These are phyloP conservation scores for Cinchona pubescens DNA, from an alignment of 257 asterid genomes.

Conservation along the genomic window DNA sequence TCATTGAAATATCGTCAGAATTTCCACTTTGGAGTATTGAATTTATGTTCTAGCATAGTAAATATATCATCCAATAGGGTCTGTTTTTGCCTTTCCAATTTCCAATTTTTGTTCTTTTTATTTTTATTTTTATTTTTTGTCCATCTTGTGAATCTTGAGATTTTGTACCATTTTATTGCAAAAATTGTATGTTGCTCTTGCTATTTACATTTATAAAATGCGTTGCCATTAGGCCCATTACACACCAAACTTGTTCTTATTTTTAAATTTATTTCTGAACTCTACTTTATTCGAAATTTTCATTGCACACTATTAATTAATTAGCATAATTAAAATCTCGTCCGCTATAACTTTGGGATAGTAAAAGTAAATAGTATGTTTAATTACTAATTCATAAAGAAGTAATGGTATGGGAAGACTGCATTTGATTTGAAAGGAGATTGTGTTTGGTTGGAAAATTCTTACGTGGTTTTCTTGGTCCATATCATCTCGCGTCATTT, in stretches of 20 bases:
- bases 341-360: not conserved
- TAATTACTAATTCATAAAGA: no score
- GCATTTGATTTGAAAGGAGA: not conserved
- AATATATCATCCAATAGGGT: not conserved
- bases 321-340: not conserved
- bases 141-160: constrained; percentile 1
- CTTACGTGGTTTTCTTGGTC: not conserved
- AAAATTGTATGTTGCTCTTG: not conserved
- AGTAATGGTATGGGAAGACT: not conserved
- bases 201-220: not conserved
- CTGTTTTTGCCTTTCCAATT: not conserved
- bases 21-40: not conserved
- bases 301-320: not conserved
- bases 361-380: not conserved
- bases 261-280: no score
- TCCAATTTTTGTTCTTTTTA: not conserved
- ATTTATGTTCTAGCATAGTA: not conserved
- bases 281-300: not conserved
- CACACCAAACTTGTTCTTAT: not conserved
- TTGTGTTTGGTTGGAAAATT: no score
- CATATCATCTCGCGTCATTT: no score
- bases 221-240: not conserved
- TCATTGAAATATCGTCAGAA: not conserved
- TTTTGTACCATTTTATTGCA: not conserved
- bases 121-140: not conserved